Percentiles rank a stretch among this genome's conserved stretches.
These are phyloP conservation scores for Russula olivacea DNA, from an alignment of 768 basidiomycete species.

Conservation along the genomic window DNA sequence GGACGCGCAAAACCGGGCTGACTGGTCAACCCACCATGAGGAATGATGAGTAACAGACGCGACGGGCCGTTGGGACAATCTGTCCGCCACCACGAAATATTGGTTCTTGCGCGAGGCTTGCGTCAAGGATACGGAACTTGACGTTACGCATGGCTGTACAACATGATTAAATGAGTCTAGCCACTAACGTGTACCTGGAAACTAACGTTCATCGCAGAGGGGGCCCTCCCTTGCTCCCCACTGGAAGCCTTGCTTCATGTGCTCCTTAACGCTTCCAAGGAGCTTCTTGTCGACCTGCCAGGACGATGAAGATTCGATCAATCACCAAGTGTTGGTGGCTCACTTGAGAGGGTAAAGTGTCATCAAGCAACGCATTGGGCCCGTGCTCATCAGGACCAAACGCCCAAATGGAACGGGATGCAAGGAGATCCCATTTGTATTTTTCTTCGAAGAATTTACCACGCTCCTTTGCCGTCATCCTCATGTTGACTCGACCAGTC, in stretches of 20 bases:
- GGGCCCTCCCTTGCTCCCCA: conserved; percentile 99
- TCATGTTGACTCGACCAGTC: conserved; percentile 85
- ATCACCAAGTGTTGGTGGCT: conserved; percentile 16
- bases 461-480: conserved; percentile 91
- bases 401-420: conserved; percentile 98
- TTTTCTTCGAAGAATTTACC: conserved; percentile 96
- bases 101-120: conserved; percentile 87
- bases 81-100: conserved; percentile 98
- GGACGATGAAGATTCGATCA: not conserved
- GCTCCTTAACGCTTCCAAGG: conserved; percentile 82
- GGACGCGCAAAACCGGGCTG: not conserved
- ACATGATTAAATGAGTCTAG: conserved; percentile 1
- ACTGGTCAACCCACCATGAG: conserved; percentile 66
- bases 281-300: conserved; percentile 87
- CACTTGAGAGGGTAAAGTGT: conserved; percentile 92
- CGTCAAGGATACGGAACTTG: conserved; percentile 94
- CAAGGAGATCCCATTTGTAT: conserved; percentile 97
- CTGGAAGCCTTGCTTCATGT: conserved; percentile 98
- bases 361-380: conserved; percentile 89
- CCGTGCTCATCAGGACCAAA: conserved; percentile 97
- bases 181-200: conserved; percentile 10
- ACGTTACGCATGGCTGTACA: conserved; percentile 91
- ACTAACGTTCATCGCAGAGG: conserved; percentile 96
- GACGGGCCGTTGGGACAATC: conserved; percentile 96
- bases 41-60: conserved; percentile 99